These are phyloP conservation scores for Gynochthodes officinalis DNA, from an alignment of 257 asterid genomes.

Conservation along the genomic window DNA sequence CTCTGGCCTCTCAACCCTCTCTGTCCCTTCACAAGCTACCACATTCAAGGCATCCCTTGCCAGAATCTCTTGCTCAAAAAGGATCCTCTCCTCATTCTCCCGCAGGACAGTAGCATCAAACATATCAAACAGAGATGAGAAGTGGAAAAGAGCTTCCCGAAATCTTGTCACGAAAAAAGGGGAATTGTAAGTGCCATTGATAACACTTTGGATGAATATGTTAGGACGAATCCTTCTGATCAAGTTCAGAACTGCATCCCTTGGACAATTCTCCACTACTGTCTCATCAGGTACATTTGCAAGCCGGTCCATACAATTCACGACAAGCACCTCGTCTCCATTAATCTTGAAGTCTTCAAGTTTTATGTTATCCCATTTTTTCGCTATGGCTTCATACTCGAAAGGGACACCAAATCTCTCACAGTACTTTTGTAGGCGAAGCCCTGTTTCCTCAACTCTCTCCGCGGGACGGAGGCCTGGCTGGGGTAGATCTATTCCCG, in stretches of 20 bases:
- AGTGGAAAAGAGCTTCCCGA: constrained; percentile 40
- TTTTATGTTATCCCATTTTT: constrained; percentile 38
- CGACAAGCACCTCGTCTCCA: constrained; percentile 28
- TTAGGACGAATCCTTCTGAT: constrained; percentile 34
- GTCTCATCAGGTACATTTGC: constrained; percentile 44
- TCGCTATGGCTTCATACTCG: constrained; percentile 31
- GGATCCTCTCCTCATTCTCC: constrained; percentile 25
- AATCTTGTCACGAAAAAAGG: constrained; percentile 38
- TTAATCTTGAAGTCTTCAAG: constrained; percentile 29
- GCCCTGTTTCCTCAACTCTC: constrained; percentile 42
- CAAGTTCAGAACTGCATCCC: constrained; percentile 34
- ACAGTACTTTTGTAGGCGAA: constrained; percentile 30
- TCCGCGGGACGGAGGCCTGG: constrained; percentile 42
- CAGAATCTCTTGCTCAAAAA: constrained; percentile 26
- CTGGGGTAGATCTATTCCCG: constrained; percentile 43
- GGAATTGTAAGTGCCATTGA: constrained; percentile 36
- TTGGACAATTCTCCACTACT: constrained; percentile 31
- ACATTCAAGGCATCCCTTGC: constrained; percentile 40
- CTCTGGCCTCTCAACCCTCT: constrained; percentile 42
- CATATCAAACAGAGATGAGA: constrained; percentile 33
- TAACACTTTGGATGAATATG: constrained; percentile 29
- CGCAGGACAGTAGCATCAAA: constrained; percentile 28
- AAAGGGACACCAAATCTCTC: constrained; percentile 35
- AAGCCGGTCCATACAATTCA: constrained; percentile 35
- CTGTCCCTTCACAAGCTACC: constrained; percentile 40